phyloP scores from a whole-genome alignment of 2,329 filamentous ascomycete genomes.

The Arthrobotrys musiformis region DNA sequence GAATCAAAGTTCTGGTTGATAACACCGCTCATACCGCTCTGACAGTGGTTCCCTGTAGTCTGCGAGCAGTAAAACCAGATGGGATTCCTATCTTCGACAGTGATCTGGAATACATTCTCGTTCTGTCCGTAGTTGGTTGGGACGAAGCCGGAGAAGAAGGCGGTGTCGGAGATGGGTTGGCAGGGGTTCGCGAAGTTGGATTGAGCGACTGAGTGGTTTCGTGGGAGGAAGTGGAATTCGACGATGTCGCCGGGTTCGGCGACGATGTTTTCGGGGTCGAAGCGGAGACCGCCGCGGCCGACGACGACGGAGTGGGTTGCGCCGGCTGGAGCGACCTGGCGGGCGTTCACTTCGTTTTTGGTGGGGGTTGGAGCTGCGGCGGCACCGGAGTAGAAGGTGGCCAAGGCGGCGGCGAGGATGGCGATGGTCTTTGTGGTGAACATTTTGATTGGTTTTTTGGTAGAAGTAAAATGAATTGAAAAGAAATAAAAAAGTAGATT shows the following conservation, averaged over 20 bases:
- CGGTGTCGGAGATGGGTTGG: slow-evolving; percentile 60
- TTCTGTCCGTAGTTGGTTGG: slow-evolving; percentile 61
- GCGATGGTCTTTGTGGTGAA: slow-evolving; percentile 40
- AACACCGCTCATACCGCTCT: slow-evolving; percentile 67
- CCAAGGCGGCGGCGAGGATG: slow-evolving; percentile 39
- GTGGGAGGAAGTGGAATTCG: slow-evolving; percentile 69
- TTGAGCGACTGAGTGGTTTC: slow-evolving; percentile 67
- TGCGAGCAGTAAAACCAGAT: slow-evolving; percentile 68
- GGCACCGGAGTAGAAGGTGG: slow-evolving; percentile 21
- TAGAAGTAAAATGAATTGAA: neutral
- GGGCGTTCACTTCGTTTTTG: neutral
- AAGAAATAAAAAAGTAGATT: neutral
- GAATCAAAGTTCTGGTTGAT: slow-evolving; percentile 64
- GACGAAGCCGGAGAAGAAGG: slow-evolving; percentile 65
- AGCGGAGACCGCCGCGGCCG: slow-evolving; percentile 62
- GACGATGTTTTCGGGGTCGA: slow-evolving; percentile 67
- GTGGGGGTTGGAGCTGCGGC: slow-evolving; percentile 49
- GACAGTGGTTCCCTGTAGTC: slow-evolving; percentile 65
- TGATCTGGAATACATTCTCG: slow-evolving; percentile 65
- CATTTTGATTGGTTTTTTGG: slow-evolving; percentile 38
- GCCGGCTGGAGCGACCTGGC: slow-evolving; percentile 25
- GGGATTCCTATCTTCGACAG: slow-evolving; percentile 64
- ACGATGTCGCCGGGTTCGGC: slow-evolving; percentile 67
- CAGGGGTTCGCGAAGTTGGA: slow-evolving; percentile 64
- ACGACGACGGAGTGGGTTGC: slow-evolving; percentile 53